phyloP scores from a whole-genome alignment of 495 filamentous ascomycete species.

The Aspergillus haitiensis region DNA sequence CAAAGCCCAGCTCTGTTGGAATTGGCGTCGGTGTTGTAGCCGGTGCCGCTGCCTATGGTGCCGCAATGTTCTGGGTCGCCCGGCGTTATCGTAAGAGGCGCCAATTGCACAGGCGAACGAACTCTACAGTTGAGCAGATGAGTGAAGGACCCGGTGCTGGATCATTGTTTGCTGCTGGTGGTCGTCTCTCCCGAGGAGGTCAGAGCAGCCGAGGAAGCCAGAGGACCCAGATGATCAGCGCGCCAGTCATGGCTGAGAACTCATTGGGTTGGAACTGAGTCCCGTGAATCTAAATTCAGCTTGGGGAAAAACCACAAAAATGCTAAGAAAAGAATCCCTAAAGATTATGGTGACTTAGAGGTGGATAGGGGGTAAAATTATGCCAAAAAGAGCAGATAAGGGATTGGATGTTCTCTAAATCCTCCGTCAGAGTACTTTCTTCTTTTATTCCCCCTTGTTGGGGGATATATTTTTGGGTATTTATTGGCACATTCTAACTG shows the following conservation, averaged over 20 bases:
- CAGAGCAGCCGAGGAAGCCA: constrained; percentile 68
- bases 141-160: constrained; percentile 43
- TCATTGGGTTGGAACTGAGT: constrained; percentile 95
- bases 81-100: constrained; percentile 88
- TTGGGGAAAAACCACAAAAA: constrained; percentile 17
- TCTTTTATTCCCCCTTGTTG: neutral
- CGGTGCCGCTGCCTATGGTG: constrained; percentile 88
- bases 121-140: constrained; percentile 55
- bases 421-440: constrained; percentile 17
- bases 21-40: constrained; percentile 76
- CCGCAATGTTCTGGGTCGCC: constrained; percentile 97
- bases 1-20: constrained; percentile 74
- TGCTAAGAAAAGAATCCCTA: constrained; percentile 10
- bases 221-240: constrained; percentile 72
- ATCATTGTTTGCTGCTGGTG: constrained; percentile 42
- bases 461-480: constrained; percentile 20
- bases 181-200: constrained; percentile 40
- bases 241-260: constrained; percentile 95
- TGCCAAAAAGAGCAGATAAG: constrained; percentile 32
- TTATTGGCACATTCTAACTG: constrained; percentile 27
- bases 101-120: constrained; percentile 74
- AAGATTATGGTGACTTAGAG: constrained; percentile 10
- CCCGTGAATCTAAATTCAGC: neutral
- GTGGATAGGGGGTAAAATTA: constrained; percentile 12
- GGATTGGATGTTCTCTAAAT: constrained; percentile 7